Evolutionary conservation across 371 early-diverging fungal genomes (phyloP), one percentile per base, ranked within the genome.

Genomic region (Mucor velutinosus): DNA sequence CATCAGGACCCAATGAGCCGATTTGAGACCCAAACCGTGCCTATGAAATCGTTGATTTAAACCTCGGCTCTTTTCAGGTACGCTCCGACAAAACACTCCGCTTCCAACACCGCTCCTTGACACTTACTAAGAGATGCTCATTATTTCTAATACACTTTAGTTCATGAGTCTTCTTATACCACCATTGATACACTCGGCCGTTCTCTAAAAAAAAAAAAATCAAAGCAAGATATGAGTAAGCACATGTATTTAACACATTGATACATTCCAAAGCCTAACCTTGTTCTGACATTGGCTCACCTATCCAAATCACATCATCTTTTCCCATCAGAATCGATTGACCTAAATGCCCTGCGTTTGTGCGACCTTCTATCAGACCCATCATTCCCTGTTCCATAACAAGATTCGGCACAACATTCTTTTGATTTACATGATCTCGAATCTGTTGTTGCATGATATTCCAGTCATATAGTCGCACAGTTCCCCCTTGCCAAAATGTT

Each of bases 321-420:
- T 64, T 59, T 53, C 67, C 74, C 2, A 80, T 69, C 1, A 72
- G 67, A n/a, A 81, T 6, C 7, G 77, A 73, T 47, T 69, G 45
- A 11, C 84, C 84, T 25, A 84, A 66, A 75, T 80, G 81, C n/a
- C 80, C 81, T 7, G 84, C 74, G 51, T 69, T 65, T 58, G 76
- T 71, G 21, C 69, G 69, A 3, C 79, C 84, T 30, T 71, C 56
- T 21, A 77, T 58, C 19, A 70, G 41, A 29, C 35, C 62, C 10
- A 71, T 19, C 47, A 79, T 60, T 3, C 68, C 75, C 55, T 69
- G 29, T 23, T 71, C 64, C 29, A 70, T 37, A 37, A 59, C 25
- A 41, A 64, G 32, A 23, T 67, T 59, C 0, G 53, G 43, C n/a
- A 61, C 58, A 21, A 35, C 37, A 14, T 19, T 57, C 10, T 45